Base-by-base conservation (phyloP, 257 asterid species). In the Plectranthus barbatus region DNA sequence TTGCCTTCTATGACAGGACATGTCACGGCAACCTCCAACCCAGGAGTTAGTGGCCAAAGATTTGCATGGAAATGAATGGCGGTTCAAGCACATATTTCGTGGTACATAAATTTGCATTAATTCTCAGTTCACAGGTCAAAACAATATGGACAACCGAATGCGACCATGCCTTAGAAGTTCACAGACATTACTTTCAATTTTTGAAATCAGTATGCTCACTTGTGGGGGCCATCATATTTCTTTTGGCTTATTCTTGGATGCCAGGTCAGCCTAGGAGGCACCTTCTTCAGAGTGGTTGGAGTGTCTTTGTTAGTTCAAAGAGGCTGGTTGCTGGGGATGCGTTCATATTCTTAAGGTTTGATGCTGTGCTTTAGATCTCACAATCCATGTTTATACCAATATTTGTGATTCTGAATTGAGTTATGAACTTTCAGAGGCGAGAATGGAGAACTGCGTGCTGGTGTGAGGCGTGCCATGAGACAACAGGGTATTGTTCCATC, bases 301-400 rank as follows among this genome's bases (percentile, higher is more conserved):
- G 99, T 57, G 95, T 87, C 49, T 93, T 93, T 69, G 99, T 93
- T 70, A 86, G 97, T 69, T 85, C 99, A 14, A 93, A 93, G 78
- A 84, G 97, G 79, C 95, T 93, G 49, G 97, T 90, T 52, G 96
- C 97, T 23, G 99, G 99, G 40, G 99, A 93, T 80, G 96, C 97
- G 52, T 90, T 93, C 65, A 93, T 93, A 69, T 93, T 93, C 74
- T 77, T 93, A 56, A 87, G 99, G 99, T 93, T 48, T 66, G 74
- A 20, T 31, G 6, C 74, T 48, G 72, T 48, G 59, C 23, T 19
- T 51, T 57, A n/a, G 15, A 10, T 72, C 19, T 31, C 13, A 26
- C 41, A 18, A 26, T 23, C 37, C 52, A 42, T 50, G 9, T 57
- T 53, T 54, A 13, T 52, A 19, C 45, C 23, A 52, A 21, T 60